Base-by-base conservation (phyloP, 495 filamentous ascomycete genomes). In the Aspergillus sclerotiicarbonarius region DNA sequence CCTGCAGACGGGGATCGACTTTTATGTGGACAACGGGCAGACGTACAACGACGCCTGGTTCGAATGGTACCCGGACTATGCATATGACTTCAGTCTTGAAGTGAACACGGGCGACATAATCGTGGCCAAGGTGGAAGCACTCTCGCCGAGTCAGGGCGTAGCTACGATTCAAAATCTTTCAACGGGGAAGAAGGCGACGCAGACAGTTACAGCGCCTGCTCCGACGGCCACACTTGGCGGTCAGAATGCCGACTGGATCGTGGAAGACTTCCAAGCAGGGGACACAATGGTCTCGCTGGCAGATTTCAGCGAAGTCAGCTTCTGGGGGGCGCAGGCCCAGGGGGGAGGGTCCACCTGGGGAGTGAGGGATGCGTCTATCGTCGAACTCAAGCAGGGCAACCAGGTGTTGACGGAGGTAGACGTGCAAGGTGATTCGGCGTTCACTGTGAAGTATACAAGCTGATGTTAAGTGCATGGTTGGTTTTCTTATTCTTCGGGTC, bases 221-320 rank as follows among this genome's bases (percentile, higher is more conserved):
- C 37, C 68, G 5, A 54, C 57, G 18, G 71, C 75, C 19, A 76
- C 70, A 6, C 64, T 79, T 35, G 71, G 66, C 51, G 69, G 71
- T 32, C 62, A 71, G 51, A 86, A 87, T 60, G 84, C 80, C 13
- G 84, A 87, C 56, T 87, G 83, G 84, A 86, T 87, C 54, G 81
- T 87, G 29, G 84, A 87, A 72, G 84, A 87, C 54, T 87, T 82
- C 60, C 72, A 80, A 54, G 64, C 71, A 3, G 78, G 78, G 20
- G 66, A 64, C 49, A 15, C 53, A 8, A 70, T 79, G 56, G 83
- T 87, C 0, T 71, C 76, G 6, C 71, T 87, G 60, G 82, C 75
- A 15, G 69, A 85, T 63, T 86, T 85, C 62, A 76, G 76, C 39
- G 68, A 64, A 3, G 72, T 86, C 7, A 67, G 60, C 19, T 86